A percentile compares a stretch with the other conserved stretches of the same genome.
These are phyloP conservation scores for Hymenoscyphus fructigenus DNA, from an alignment of 2,329 filamentous ascomycete species.

Conservation along the genomic window DNA sequence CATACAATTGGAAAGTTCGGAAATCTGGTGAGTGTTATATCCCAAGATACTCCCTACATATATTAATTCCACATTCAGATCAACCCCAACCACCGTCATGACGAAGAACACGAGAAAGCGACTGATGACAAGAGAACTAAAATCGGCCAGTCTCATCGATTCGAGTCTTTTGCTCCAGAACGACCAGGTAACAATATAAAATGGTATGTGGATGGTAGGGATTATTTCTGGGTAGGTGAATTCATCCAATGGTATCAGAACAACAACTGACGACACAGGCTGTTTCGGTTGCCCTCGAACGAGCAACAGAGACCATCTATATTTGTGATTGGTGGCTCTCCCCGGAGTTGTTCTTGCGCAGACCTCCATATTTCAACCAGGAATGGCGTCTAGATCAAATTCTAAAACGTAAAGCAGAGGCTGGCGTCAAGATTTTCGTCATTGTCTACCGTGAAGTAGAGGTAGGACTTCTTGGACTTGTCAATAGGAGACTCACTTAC, in stretches of 20 bases:
- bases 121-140: slow-evolving; percentile 78
- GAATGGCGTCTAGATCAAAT: slow-evolving; percentile 85
- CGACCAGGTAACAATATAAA: slow-evolving; percentile 83
- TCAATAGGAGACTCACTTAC: not conserved
- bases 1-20: slow-evolving; percentile 62
- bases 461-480: slow-evolving; percentile 15
- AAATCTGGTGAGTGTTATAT: slow-evolving; percentile 51
- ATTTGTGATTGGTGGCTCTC: slow-evolving; percentile 98
- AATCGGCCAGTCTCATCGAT: slow-evolving; percentile 74
- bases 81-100: slow-evolving; percentile 87
- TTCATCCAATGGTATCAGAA: not conserved
- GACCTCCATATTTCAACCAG: slow-evolving; percentile 79
- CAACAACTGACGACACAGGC: slow-evolving; percentile 44
- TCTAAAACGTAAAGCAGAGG: slow-evolving; percentile 84
- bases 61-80: slow-evolving; percentile 43
- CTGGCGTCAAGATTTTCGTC: slow-evolving; percentile 91
- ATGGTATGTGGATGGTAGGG: slow-evolving; percentile 94
- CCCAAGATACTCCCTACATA: not conserved
- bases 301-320: slow-evolving; percentile 90
- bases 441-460: slow-evolving; percentile 81
- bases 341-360: slow-evolving; percentile 80
- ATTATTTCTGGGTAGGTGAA: slow-evolving; percentile 77
- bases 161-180: slow-evolving; percentile 87
- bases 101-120: slow-evolving; percentile 83
- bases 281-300: slow-evolving; percentile 85